Percentiles rank a stretch among this genome's conserved stretches.
Evolutionary conservation across 106 monocot genomes (phyloP).

Genomic region (Gastrodia elata): DNA sequence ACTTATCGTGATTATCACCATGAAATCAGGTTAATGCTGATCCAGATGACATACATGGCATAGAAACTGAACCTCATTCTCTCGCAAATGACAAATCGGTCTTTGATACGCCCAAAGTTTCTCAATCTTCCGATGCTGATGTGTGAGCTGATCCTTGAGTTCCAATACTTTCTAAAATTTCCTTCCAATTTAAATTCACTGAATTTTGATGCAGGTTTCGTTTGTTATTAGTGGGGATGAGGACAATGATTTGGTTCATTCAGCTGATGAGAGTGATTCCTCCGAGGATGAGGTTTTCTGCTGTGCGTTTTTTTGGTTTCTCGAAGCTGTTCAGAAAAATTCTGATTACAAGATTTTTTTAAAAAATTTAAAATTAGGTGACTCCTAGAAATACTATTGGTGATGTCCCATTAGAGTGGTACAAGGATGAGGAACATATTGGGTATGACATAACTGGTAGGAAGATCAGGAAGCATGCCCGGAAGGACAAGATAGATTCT

Average conservation of each 20-base stretch:
- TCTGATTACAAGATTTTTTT: background rate
- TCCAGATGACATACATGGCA: background rate
- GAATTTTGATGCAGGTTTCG: background rate
- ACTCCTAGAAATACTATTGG: conserved; percentile 82
- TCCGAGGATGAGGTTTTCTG: conserved; percentile 87
- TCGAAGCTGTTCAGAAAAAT: background rate
- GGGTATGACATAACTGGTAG: conserved; percentile 80
- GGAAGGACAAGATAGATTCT: conserved; percentile 72
- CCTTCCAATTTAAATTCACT: background rate
- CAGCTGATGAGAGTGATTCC: conserved; percentile 65
- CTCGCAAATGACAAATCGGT: background rate
- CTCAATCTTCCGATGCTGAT: background rate
- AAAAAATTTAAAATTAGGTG: conserved; percentile 27
- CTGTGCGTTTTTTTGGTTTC: background rate
- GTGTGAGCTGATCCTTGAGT: background rate
- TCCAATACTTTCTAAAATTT: background rate
- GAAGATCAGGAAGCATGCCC: conserved; percentile 77
- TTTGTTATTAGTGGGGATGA: background rate
- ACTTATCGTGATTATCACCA: background rate
- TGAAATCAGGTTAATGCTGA: conserved; percentile 1
- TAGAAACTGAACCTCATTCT: background rate
- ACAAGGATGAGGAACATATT: conserved; percentile 90
- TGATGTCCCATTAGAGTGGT: conserved; percentile 84
- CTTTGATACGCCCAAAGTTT: background rate
- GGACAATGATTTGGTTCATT: background rate